A percentile compares a stretch with the other conserved stretches of the same genome.
These are phyloP conservation scores for Torrubiellomyces zombiae DNA, from an alignment of 2,329 filamentous ascomycete species.

Conservation along the genomic window DNA sequence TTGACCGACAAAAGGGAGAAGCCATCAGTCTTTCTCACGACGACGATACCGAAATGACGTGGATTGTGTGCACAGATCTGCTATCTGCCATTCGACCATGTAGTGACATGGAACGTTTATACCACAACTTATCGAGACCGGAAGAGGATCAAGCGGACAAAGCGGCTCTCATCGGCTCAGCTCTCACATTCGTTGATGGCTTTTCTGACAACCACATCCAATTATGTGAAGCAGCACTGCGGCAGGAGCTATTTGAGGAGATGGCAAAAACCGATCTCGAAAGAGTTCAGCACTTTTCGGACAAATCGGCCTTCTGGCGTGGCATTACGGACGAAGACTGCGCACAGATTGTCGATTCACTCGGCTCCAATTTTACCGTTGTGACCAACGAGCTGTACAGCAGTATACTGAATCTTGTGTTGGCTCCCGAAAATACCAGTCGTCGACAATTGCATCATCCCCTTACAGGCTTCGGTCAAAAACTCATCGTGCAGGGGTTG, in stretches of 20 bases:
- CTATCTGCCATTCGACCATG: constrained; percentile 66
- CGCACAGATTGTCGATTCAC: constrained; percentile 46
- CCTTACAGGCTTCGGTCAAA: constrained; percentile 61
- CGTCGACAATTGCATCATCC: constrained; percentile 30
- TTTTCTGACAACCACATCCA: constrained; percentile 55
- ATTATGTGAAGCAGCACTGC: constrained; percentile 48
- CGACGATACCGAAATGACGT: constrained; percentile 51
- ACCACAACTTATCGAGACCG: constrained; percentile 44
- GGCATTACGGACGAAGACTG: constrained; percentile 73
- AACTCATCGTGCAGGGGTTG: constrained; percentile 55
- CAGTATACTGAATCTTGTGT: constrained; percentile 29
- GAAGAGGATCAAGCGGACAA: constrained; percentile 36
- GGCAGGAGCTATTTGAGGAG: constrained; percentile 59
- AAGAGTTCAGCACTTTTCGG: constrained; percentile 62
- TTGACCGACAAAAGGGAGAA: constrained; percentile 76
- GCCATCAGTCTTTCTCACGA: constrained; percentile 67
- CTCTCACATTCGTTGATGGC: constrained; percentile 49
- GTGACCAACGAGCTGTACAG: constrained; percentile 39
- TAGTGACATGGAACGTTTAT: constrained; percentile 58
- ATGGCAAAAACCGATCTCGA: constrained; percentile 53
- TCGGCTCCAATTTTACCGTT: constrained; percentile 49
- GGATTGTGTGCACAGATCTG: constrained; percentile 72
- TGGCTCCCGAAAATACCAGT: constrained; percentile 26
- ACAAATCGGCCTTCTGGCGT: constrained; percentile 60
- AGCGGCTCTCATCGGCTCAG: constrained; percentile 51